Evolutionary conservation across 495 filamentous ascomycete species (phyloP), one percentile per base, ranked within the genome.

Genomic region (Glarea lozoyensis): DNA sequence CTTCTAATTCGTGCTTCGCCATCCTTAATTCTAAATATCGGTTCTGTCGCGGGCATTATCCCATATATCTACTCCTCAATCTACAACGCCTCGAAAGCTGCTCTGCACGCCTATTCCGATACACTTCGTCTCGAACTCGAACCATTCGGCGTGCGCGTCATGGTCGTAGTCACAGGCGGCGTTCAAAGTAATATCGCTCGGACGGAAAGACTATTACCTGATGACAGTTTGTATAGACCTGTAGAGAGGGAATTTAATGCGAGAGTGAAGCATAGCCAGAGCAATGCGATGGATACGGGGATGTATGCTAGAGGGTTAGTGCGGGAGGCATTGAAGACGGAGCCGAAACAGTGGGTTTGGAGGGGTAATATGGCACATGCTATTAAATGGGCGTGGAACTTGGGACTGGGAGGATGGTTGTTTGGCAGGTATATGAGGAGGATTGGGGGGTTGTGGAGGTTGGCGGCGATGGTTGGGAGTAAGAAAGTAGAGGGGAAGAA

Each of bases 101-200:
- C 46, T 18, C 22, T 52, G 2, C 50, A 57, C 31, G 25, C 49
- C 9, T 49, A 46, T 19, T 49, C 49, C 11, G 24, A 40, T n/a
- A 49, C 42, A 6, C 42, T 56, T 4, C 37, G 53, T 3, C 29
- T 56, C 4, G 53, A 56, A 42, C 36, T 56, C 9, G 53, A 46
- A 21, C 53, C 53, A 4, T 57, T 40, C 34, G 69, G 65, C 5
- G 69, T 75, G n/a, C 60, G 69, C 37, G 70, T 78, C 18, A 66
- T 69, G 12, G 71, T 70, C 1, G 60, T 82, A 6, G 60, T 81
- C 6, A 82, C 78, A 4, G 79, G 78, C 3, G 78, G 79, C 4
- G 76, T 82, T 18, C 64, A 76, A 54, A 71, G 65, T 35, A 72
- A 69, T 13, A 78, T 82, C 50, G 67, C 74, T 6, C 62, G 78